phyloP scores from a whole-genome alignment of 1,139 yeast species.

The Scheffersomyces parashehatae region DNA sequence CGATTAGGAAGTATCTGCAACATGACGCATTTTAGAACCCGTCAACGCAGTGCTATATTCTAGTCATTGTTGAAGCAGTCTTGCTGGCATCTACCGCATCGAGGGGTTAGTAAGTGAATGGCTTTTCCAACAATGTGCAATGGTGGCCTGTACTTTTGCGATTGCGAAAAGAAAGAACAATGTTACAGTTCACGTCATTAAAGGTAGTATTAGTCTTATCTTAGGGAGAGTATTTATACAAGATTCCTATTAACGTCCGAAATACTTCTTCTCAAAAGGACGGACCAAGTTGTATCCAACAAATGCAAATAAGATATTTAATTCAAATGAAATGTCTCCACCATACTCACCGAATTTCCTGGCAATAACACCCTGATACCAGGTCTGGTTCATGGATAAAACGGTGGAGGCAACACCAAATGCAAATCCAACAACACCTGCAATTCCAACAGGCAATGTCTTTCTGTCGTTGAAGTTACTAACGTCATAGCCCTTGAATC shows the following conservation, averaged over 20 bases:
- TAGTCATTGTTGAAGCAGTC: too few species aligned
- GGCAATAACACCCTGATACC: slow-evolving; percentile 32
- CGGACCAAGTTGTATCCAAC: slow-evolving; percentile 25
- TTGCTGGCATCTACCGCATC: too few species aligned
- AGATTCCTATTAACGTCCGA: slow-evolving; percentile 24
- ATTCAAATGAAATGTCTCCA: slow-evolving; percentile 31
- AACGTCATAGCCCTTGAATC: slow-evolving; percentile 25
- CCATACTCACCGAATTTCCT: slow-evolving; percentile 18
- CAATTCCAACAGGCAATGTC: slow-evolving; percentile 27
- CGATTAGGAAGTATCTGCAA: too few species aligned
- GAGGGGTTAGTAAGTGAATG: too few species aligned
- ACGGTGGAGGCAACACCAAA: slow-evolving; percentile 32
- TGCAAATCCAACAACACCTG: slow-evolving; percentile 25
- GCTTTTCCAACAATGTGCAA: too few species aligned
- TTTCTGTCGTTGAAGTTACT: slow-evolving; percentile 20
- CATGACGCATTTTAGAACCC: too few species aligned
- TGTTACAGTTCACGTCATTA: too few species aligned
- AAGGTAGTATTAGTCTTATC: too few species aligned
- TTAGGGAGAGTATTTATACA: too few species aligned
- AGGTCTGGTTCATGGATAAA: slow-evolving; percentile 29
- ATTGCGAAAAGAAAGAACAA: too few species aligned
- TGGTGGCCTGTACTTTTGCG: too few species aligned
- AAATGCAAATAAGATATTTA: slow-evolving; percentile 25
- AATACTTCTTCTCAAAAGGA: slow-evolving; percentile 29
- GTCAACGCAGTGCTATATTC: too few species aligned